phyloP scores from a whole-genome alignment of 2,329 filamentous ascomycete genomes.

The Sclerotinia sclerotiorum region DNA sequence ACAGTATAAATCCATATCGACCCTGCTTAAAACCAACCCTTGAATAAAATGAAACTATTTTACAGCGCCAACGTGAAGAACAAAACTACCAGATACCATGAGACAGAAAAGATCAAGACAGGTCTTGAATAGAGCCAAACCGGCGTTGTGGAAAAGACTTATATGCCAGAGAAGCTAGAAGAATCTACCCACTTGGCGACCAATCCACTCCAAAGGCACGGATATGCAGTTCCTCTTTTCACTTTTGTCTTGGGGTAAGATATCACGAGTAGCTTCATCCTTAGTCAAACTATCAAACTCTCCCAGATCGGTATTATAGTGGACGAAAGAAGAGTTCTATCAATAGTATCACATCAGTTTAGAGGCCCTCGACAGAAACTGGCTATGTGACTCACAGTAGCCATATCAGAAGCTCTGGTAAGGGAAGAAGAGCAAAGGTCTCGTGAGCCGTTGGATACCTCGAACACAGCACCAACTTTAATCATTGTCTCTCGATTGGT shows the following conservation, averaged over 20 bases:
- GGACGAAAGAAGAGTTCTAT: not conserved
- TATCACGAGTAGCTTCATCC: not conserved
- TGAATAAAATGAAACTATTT: not conserved
- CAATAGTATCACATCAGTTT: not conserved
- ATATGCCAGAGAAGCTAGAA: not conserved
- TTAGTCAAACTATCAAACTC: not conserved
- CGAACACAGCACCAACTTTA: not conserved
- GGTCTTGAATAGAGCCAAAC: no score
- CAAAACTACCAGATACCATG: not conserved
- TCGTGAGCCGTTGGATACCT: not conserved
- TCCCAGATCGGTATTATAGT: not conserved
- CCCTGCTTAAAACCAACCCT: not conserved
- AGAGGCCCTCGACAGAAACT: not conserved
- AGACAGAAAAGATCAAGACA: not conserved
- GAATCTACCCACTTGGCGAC: not conserved
- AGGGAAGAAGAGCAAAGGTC: not conserved
- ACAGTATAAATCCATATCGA: not conserved
- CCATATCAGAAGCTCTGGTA: conserved; percentile 9
- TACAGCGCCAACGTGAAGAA: not conserved
- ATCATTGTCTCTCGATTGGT: not conserved
- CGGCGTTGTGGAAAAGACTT: no score
- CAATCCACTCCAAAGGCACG: not conserved
- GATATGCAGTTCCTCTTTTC: not conserved
- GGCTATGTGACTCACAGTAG: not conserved
- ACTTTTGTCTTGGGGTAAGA: no score